Percentiles rank a stretch among this genome's conserved stretches.
Conservation (phyloP, 331 rosid species). For the Quercus lobata region DNA sequence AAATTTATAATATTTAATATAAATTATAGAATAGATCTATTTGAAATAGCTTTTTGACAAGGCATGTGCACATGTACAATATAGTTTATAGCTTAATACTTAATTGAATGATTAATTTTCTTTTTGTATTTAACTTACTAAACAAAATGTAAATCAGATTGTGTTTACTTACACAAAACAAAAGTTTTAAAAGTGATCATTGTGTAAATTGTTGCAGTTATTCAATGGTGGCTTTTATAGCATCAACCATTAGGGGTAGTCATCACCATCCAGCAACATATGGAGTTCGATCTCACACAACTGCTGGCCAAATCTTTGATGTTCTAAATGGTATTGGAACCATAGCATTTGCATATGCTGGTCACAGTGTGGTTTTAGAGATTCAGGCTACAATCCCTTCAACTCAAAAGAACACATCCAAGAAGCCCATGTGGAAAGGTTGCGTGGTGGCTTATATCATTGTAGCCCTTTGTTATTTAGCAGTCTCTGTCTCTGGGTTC, state of each 20-base stretch:
- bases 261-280: slow-evolving; percentile 17
- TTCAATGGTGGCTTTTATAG: slow-evolving; percentile 33
- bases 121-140: too few species aligned
- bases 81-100: too few species aligned
- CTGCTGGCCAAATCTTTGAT: slow-evolving; percentile 29
- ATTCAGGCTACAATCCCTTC: slow-evolving; percentile 83
- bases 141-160: neutral
- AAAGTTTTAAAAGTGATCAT: neutral
- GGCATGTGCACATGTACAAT: too few species aligned
- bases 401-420: slow-evolving; percentile 46
- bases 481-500: slow-evolving; percentile 49
- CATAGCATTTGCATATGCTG: slow-evolving; percentile 69
- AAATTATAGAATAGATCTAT: too few species aligned
- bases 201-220: slow-evolving; percentile 28
- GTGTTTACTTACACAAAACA: neutral
- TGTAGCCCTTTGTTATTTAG: slow-evolving; percentile 41
- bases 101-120: too few species aligned
- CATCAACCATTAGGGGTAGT: slow-evolving; percentile 30
- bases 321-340: slow-evolving; percentile 54
- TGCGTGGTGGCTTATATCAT: slow-evolving; percentile 40
- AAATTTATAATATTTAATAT: too few species aligned
- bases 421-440: slow-evolving; percentile 67
- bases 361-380: slow-evolving; percentile 63
- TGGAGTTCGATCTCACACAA: slow-evolving; percentile 32
- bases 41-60: too few species aligned